A percentile compares a stretch with the other conserved stretches of the same genome.
Evolutionary conservation across 768 basidiomycete species (phyloP).

Genomic region (Suillus clintonianus): DNA sequence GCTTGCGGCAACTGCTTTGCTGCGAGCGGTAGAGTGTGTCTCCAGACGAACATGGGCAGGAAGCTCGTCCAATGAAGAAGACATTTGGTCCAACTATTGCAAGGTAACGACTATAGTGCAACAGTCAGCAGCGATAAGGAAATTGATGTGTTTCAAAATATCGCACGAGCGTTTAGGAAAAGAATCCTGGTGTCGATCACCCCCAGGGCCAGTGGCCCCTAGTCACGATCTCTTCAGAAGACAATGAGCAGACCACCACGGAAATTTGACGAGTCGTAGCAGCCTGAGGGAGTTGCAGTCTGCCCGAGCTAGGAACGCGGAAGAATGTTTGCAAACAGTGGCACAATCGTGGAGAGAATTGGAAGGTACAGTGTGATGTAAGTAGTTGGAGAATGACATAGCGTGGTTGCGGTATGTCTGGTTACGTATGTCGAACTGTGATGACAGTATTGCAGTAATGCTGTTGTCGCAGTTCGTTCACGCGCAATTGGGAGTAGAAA

Average conservation of each 20-base stretch:
- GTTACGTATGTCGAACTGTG: too few relatives aligned
- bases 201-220: neutral
- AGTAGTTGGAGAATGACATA: too few relatives aligned
- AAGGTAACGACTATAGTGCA: neutral
- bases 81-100: neutral
- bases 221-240: neutral
- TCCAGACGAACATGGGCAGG: slow-evolving; percentile 34
- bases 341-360: neutral
- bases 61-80: neutral
- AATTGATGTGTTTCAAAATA: neutral
- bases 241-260: neutral
- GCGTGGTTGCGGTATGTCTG: too few relatives aligned
- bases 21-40: slow-evolving; percentile 49
- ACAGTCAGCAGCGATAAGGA: neutral
- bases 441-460: too few relatives aligned
- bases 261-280: neutral
- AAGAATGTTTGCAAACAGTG: neutral
- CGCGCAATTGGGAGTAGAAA: too few relatives aligned
- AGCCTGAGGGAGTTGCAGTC: neutral
- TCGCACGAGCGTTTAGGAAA: neutral
- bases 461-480: too few relatives aligned
- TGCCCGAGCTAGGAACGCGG: neutral
- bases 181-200: neutral
- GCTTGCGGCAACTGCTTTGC: slow-evolving; percentile 47
- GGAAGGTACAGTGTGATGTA: too few relatives aligned